Conservation (phyloP, 139 green algal genomes). For the Marvania coccoides region DNA sequence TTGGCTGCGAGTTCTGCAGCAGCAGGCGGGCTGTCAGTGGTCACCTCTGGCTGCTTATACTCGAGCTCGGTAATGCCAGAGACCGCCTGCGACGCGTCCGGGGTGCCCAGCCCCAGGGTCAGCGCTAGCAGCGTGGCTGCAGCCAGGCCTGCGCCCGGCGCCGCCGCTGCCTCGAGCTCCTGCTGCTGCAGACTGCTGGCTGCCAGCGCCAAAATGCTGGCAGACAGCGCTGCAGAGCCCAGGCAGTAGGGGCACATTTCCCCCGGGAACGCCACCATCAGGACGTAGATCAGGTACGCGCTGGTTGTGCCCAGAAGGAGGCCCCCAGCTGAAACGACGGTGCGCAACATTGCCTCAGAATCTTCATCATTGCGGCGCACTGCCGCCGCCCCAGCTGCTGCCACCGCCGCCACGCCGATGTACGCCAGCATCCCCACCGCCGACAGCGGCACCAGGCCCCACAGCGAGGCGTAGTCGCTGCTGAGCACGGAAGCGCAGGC, state of each 20-base stretch:
- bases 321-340: slow-evolving; percentile 32
- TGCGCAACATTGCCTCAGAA: not conserved
- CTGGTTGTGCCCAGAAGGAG: slow-evolving; percentile 52
- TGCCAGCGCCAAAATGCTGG: slow-evolving; percentile 19
- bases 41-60: slow-evolving; percentile 32
- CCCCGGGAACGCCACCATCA: slow-evolving; percentile 55
- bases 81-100: slow-evolving; percentile 8
- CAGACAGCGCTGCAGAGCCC: slow-evolving; percentile 53
- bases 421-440: slow-evolving; percentile 50
- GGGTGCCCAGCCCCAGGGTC: slow-evolving; percentile 17
- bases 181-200: slow-evolving; percentile 11
- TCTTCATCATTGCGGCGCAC: not conserved
- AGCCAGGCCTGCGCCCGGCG: slow-evolving; percentile 27
- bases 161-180: slow-evolving; percentile 32
- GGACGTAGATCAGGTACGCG: slow-evolving; percentile 62
- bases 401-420: slow-evolving; percentile 33
- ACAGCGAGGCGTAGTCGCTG: slow-evolving; percentile 60
- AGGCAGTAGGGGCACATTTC: slow-evolving; percentile 63
- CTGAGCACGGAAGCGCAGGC: slow-evolving; percentile 65
- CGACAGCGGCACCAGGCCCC: slow-evolving; percentile 62
- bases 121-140: slow-evolving; percentile 37
- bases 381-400: slow-evolving; percentile 6
- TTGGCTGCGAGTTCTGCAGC: slow-evolving; percentile 47
- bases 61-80: not conserved
- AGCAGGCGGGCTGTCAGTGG: not conserved